Percentiles rank a stretch among this genome's conserved stretches.
These are phyloP conservation scores for Venturia oleaginea DNA, from an alignment of 2,329 filamentous ascomycete species.

Conservation along the genomic window DNA sequence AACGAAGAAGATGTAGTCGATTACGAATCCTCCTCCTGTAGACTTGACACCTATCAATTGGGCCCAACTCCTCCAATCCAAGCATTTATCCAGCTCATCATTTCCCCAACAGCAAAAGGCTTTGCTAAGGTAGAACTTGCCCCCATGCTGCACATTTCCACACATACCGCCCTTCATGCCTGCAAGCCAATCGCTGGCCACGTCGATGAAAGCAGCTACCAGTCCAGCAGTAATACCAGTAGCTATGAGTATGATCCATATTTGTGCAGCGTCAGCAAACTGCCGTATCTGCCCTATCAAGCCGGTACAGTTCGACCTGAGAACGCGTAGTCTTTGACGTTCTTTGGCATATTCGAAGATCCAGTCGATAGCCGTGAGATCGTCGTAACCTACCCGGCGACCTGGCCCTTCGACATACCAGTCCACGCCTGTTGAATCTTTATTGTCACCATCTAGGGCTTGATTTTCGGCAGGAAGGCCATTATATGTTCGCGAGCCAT, in stretches of 20 bases:
- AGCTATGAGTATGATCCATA: constrained; percentile 81
- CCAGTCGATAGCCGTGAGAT: constrained; percentile 97
- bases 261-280: constrained; percentile 75
- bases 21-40: constrained; percentile 62
- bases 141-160: constrained; percentile 64
- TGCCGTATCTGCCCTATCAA: constrained; percentile 64
- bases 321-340: constrained; percentile 70
- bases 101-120: constrained; percentile 91
- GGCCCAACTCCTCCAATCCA: constrained; percentile 83
- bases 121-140: constrained; percentile 83
- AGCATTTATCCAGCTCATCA: constrained; percentile 66
- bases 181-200: constrained; percentile 85
- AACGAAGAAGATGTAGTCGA: constrained; percentile 82
- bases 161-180: constrained; percentile 90
- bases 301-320: constrained; percentile 61
- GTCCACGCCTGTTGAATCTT: constrained; percentile 46
- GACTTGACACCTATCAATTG: constrained; percentile 59
- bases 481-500: constrained; percentile 28
- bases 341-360: constrained; percentile 99
- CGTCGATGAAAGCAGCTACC: constrained; percentile 80
- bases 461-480: constrained; percentile 34
- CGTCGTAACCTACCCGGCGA: constrained; percentile 85
- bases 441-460: constrained; percentile 32
- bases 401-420: constrained; percentile 90
- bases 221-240: constrained; percentile 77